Base-by-base conservation (phyloP, 495 filamentous ascomycete genomes). In the Endocarpon pusillum region DNA sequence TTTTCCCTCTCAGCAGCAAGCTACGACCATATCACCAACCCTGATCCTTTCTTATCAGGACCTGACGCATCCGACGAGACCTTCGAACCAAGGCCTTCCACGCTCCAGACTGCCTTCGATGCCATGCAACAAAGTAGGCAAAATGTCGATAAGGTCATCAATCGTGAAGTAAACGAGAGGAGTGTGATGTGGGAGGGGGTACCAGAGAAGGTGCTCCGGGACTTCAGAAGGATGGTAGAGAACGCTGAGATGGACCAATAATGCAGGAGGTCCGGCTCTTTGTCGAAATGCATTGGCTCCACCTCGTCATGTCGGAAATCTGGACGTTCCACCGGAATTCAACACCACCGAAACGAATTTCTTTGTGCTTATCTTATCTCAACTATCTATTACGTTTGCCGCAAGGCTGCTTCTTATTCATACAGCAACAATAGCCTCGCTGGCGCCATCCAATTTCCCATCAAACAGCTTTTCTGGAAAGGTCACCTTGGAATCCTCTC, bases 131-230 rank as follows among this genome's bases (percentile, higher is more conserved):
- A 57, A 50, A 59, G 62, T 40, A 66, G 62, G 46, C 12, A 31
- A 14, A 17, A 12, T 8, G 12, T 25, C 23, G 12, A 8, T 12
- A 74, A 78, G 46, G 61, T 71, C 36, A 47, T 48, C 2, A 49
- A 51, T 32, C 47, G 51, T 27, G 84, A 92, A 46, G 81, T 94
- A 26, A 94, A 96, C 58, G 89, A 83, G 19, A 67, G 87, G 19
- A 89, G 81, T 32, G 67, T 97, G 38, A 75, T 97, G 44, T 94
- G 85, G 85, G 85, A 94, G 46, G 76, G 79, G 49, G 81, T 97
- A 40, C 84, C 91, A 29, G 62, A 73, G 41, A 84, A 97, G 47
- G 81, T 94, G 29, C 86, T 97, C 33, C 72, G 75, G 38, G 81
- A 87, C 55, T 97, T 96, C 59, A 78, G 77, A 45, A 75, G 80